Percentiles rank a stretch among this genome's conserved stretches.
These are phyloP conservation scores for Asterophora lycoperdoides DNA, from an alignment of 768 basidiomycete species.

Conservation along the genomic window DNA sequence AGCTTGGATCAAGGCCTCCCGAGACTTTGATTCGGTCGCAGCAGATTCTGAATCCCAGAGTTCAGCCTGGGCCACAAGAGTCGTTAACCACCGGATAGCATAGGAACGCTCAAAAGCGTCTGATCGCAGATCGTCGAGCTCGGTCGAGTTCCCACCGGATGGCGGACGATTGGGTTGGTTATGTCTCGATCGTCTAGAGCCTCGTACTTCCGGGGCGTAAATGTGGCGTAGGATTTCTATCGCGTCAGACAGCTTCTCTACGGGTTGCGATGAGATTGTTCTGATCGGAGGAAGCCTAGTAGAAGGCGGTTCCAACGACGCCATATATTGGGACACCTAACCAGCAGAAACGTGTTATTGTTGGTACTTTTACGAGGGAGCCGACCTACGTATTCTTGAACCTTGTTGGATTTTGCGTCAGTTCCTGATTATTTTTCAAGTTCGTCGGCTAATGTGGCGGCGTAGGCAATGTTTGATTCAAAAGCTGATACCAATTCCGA, in stretches of 20 bases:
- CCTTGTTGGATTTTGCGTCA: no score
- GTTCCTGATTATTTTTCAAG: no score
- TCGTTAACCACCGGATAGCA: conserved; percentile 70
- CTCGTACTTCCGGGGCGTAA: conserved; percentile 61
- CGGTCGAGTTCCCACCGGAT: not conserved
- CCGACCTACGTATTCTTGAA: no score
- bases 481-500: not conserved
- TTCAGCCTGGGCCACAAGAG: conserved; percentile 44
- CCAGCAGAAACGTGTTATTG: not conserved
- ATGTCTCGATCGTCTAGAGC: conserved; percentile 38
- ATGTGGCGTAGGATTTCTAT: conserved; percentile 48
- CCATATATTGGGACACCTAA: not conserved
- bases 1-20: conserved; percentile 41
- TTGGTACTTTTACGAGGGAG: not conserved
- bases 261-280: conserved; percentile 32
- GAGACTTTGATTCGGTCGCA: not conserved
- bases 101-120: conserved; percentile 71
- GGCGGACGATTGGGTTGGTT: not conserved
- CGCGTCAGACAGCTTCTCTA: conserved; percentile 36
- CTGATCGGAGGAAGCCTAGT: conserved; percentile 51
- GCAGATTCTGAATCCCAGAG: conserved; percentile 2
- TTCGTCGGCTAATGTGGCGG: no score
- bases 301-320: conserved; percentile 39
- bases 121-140: conserved; percentile 34
- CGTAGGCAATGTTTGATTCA: not conserved